Conservation (phyloP, 306 rosid genomes). For the Prunus persica region DNA sequence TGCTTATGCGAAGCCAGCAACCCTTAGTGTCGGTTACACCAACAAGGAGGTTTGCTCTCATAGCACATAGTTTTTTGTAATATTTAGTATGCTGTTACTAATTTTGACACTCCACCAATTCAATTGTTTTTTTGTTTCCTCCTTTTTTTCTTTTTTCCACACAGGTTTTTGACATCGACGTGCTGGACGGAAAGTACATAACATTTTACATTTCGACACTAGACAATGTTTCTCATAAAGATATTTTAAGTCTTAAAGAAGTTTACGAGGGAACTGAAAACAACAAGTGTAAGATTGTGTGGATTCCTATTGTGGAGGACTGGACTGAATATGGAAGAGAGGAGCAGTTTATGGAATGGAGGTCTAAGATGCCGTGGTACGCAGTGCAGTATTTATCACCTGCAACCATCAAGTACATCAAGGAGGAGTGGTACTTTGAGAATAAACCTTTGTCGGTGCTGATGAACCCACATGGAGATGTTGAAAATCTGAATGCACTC, state of each 20-base stretch:
- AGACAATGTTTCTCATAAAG: constrained; percentile 34
- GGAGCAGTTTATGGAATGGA: constrained; percentile 38
- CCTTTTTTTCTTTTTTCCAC: neutral
- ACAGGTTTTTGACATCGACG: constrained; percentile 13
- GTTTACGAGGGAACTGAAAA: constrained; percentile 28
- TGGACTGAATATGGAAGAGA: constrained; percentile 21
- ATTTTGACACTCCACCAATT: neutral
- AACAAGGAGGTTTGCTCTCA: neutral
- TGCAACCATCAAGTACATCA: constrained; percentile 26
- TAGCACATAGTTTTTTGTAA: neutral
- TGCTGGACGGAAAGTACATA: constrained; percentile 39
- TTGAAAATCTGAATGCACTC: constrained; percentile 29
- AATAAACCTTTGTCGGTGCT: neutral
- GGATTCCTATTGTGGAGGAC: constrained; percentile 52
- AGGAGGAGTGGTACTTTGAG: constrained; percentile 49
- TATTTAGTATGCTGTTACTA: neutral
- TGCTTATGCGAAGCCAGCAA: neutral
- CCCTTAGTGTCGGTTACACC: neutral
- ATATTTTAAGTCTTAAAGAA: constrained; percentile 20
- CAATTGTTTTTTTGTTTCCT: neutral
- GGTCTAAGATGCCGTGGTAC: constrained; percentile 43
- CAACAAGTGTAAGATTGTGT: constrained; percentile 36
- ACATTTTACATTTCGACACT: constrained; percentile 43
- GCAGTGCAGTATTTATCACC: constrained; percentile 25
- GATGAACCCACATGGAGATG: constrained; percentile 22